These are phyloP conservation scores for Xanthoconium stramineum DNA, from an alignment of 768 basidiomycete species.

Conservation along the genomic window DNA sequence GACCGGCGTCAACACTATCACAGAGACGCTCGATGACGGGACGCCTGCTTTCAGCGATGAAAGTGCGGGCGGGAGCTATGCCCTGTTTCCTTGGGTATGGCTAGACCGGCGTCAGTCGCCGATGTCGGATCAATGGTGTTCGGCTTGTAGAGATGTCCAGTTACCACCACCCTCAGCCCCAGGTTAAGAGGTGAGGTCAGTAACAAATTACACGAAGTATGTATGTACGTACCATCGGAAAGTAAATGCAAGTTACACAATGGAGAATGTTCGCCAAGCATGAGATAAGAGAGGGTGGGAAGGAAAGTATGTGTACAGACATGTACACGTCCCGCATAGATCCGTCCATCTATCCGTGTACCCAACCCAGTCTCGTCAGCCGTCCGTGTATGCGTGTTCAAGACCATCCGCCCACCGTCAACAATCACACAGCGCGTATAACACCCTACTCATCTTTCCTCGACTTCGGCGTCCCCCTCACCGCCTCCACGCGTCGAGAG, in stretches of 20 bases:
- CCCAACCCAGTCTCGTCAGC: background rate
- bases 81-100: too few species aligned
- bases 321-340: background rate
- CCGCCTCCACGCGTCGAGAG: constrained; percentile 8
- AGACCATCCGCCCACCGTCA: constrained; percentile 14
- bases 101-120: too few species aligned
- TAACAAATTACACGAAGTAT: background rate
- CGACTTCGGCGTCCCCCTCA: constrained; percentile 10
- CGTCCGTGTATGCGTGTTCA: background rate
- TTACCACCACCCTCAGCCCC: too few species aligned
- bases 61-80: too few species aligned
- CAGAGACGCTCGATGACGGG: too few species aligned
- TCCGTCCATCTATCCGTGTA: constrained; percentile 1
- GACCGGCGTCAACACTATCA: too few species aligned
- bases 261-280: background rate
- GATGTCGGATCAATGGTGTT: too few species aligned
- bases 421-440: constrained; percentile 39
- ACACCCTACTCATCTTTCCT: constrained; percentile 29
- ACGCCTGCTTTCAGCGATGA: too few species aligned
- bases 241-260: constrained; percentile 3
- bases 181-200: too few species aligned
- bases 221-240: constrained; percentile 9
- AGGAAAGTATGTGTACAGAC: background rate
- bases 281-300: background rate
- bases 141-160: too few species aligned